phyloP scores from a whole-genome alignment of 1,284 basidiomycete species.

The Microbotryum intermedium region DNA sequence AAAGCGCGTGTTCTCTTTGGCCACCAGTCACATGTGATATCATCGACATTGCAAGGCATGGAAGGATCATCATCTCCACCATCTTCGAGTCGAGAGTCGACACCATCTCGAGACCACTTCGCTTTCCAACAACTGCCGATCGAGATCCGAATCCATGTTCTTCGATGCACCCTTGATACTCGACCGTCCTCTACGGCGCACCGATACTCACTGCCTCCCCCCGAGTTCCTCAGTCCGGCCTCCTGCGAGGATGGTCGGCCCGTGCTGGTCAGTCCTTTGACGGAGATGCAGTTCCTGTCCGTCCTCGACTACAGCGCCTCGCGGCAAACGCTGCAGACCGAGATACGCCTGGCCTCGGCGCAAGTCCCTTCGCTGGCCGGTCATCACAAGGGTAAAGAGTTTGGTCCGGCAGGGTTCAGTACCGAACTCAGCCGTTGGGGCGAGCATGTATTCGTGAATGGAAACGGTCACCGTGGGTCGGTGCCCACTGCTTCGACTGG shows the following conservation, averaged over 20 bases:
- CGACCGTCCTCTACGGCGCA: slow-evolving; percentile 4
- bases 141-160: slow-evolving; percentile 25
- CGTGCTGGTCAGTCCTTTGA: slow-evolving; percentile 11
- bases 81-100: not conserved
- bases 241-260: not conserved
- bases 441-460: not conserved
- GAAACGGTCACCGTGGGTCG: not conserved
- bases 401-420: not conserved
- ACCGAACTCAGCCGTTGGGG: not conserved
- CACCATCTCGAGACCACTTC: slow-evolving; percentile 2
- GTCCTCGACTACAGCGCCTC: slow-evolving; percentile 13
- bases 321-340: slow-evolving; percentile 5
- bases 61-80: not conserved
- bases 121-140: slow-evolving; percentile 24
- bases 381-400: no score
- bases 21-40: not conserved
- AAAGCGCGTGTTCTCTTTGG: slow-evolving; percentile 16
- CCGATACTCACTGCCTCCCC: not conserved
- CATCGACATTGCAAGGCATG: not conserved
- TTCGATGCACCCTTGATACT: slow-evolving; percentile 18
- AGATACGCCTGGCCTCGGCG: slow-evolving; percentile 6
- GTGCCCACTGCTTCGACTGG: not conserved
- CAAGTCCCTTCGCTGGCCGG: slow-evolving; percentile 6
- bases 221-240: not conserved
- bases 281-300: slow-evolving; percentile 23